Evolutionary conservation across 1,284 basidiomycete species (phyloP).

Genomic region (Anthracocystis setariae): DNA sequence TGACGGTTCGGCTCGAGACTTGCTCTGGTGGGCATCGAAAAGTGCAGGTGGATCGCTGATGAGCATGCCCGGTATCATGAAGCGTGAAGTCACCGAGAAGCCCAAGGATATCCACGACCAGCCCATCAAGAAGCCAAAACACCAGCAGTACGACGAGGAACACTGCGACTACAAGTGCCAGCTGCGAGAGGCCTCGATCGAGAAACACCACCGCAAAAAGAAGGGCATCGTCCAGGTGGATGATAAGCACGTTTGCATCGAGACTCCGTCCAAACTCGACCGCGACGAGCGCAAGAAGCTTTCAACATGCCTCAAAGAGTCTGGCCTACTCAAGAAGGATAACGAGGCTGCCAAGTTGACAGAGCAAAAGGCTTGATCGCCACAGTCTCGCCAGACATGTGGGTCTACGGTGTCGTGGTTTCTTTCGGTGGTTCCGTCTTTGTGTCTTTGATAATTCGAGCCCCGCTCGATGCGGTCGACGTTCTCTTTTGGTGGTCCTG

Average conservation of each 20-base stretch:
- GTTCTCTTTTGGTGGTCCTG: not conserved
- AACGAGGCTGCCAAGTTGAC: not conserved
- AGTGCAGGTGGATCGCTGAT: slow-evolving; percentile 14
- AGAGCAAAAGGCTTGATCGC: not conserved
- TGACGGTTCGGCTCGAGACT: slow-evolving; percentile 31
- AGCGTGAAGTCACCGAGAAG: slow-evolving; percentile 8
- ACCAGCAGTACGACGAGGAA: slow-evolving; percentile 39
- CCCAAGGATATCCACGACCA: slow-evolving; percentile 15
- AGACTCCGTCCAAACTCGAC: slow-evolving; percentile 32
- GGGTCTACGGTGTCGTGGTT: not conserved
- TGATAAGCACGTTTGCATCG: slow-evolving; percentile 34
- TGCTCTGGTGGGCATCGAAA: slow-evolving; percentile 31
- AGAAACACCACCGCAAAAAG: slow-evolving; percentile 35
- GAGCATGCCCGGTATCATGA: slow-evolving; percentile 16
- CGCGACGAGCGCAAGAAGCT: slow-evolving; percentile 29
- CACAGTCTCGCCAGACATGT: not conserved
- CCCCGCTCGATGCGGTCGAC: slow-evolving; percentile 23
- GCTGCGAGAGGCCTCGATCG: slow-evolving; percentile 27
- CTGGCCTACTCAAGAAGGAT: slow-evolving; percentile 12
- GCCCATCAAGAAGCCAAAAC: slow-evolving; percentile 1
- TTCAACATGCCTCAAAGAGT: slow-evolving; percentile 17
- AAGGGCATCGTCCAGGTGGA: slow-evolving; percentile 33
- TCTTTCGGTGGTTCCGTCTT: not conserved
- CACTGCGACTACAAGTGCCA: slow-evolving; percentile 52
- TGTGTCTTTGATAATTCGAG: not conserved